Conservation (phyloP, 495 filamentous ascomycete genomes). For the Cercophora sp. region DNA sequence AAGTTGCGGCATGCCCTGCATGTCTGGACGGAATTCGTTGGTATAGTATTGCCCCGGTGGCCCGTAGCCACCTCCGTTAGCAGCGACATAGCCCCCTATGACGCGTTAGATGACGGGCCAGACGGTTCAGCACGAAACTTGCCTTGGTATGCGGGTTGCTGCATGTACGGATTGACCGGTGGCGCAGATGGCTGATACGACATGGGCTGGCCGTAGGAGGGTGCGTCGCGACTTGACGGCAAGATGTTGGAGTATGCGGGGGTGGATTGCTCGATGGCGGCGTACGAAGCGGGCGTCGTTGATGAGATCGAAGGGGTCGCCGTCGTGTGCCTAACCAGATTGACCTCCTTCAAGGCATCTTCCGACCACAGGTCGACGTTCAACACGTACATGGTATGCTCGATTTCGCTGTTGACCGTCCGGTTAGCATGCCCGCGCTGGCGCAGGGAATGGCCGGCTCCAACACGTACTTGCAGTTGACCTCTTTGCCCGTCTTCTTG, state of each 20-base stretch:
- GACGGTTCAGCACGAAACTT: neutral
- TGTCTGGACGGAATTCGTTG: slow-evolving; percentile 21
- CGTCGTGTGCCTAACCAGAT: slow-evolving; percentile 84
- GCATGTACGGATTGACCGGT: slow-evolving; percentile 22
- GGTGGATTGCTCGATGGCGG: slow-evolving; percentile 27
- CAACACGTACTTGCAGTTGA: slow-evolving; percentile 76
- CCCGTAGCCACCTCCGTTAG: slow-evolving; percentile 25
- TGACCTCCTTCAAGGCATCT: slow-evolving; percentile 82
- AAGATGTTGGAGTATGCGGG: slow-evolving; percentile 33
- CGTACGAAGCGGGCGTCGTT: slow-evolving; percentile 45
- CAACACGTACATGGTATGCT: slow-evolving; percentile 86
- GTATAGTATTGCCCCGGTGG: slow-evolving; percentile 28
- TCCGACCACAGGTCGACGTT: slow-evolving; percentile 90
- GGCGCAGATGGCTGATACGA: slow-evolving; percentile 16
- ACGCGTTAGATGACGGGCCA: neutral
- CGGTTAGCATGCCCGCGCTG: slow-evolving; percentile 5
- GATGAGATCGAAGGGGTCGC: slow-evolving; percentile 86
- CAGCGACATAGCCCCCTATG: slow-evolving; percentile 17
- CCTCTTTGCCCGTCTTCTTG: slow-evolving; percentile 72
- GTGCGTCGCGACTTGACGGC: slow-evolving; percentile 28
- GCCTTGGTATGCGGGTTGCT: slow-evolving; percentile 23
- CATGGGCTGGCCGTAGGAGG: slow-evolving; percentile 22
- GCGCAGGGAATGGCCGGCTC: neutral
- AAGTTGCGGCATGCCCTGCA: slow-evolving; percentile 19
- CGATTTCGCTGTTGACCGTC: slow-evolving; percentile 49